Base-by-base conservation (phyloP, 1,139 yeast species). In the Sugiyamaella xylanicola region DNA sequence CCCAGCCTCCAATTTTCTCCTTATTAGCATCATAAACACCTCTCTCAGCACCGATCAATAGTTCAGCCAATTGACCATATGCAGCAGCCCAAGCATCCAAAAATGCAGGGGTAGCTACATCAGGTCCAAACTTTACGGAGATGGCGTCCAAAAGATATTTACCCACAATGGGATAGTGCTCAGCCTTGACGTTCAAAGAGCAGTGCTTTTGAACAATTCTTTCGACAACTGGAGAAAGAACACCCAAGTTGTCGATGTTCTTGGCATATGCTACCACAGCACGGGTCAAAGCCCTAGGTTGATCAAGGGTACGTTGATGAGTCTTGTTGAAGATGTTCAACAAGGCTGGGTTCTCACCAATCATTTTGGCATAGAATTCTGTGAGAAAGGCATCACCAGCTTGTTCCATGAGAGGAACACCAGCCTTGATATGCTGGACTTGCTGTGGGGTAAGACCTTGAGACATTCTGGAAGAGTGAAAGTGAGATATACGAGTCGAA, bases 151-250 rank as follows among this genome's bases (percentile, higher is more conserved):
- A 68, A 36, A 86, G 72, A 62, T 79, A 77, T 44, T 71, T 67
- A 35, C 90, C 91, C 40, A 86, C 90, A 59, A 83, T 76, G 16
- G 84, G 82, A 63, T 86, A 86, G 57, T 84, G 88, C 56, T 81
- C 86, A 2, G 90, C 82, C 56, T 71, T 69, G 45, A 86, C 77
- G 64, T 80, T 82, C 57, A 85, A 72, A 48, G 88, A 87, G 59
- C 83, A 84, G 62, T 86, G 91, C 69, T 85, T 85, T 59, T 76
- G 77, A 39, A 82, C 86, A 64, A 86, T 83, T 61, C 82, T 83
- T 51, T 78, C 73, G 13, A 86, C 88, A 60, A 83, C 81, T 1
- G 73, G 80, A 13, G 75, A 65, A 52, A 86, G 74, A 19, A 80
- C 83, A 5, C 80, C 72, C 56, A 85, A 70, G 58, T 84, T 80